These are phyloP conservation scores for Pythium brachiatum DNA, from an alignment of 352 stramenopile genomes.

Conservation along the genomic window DNA sequence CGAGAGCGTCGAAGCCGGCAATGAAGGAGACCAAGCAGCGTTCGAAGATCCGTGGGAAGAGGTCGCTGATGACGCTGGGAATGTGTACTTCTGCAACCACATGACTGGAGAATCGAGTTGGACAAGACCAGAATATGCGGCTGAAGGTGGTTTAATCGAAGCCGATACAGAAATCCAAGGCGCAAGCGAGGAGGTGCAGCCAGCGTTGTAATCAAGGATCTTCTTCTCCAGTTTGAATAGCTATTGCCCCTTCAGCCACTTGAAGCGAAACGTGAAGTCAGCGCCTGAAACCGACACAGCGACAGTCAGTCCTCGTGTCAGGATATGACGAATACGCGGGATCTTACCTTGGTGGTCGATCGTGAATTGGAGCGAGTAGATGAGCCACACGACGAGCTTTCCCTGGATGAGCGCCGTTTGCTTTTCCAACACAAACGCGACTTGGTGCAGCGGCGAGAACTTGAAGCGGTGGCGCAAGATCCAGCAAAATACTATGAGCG, in stretches of 20 bases:
- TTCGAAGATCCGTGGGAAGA: conserved; percentile 57
- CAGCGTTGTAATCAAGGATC: background rate
- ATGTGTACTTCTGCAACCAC: conserved; percentile 75
- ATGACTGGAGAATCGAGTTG: conserved; percentile 60
- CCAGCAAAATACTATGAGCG: background rate
- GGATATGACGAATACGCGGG: background rate
- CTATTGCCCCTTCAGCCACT: background rate
- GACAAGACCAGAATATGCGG: conserved; percentile 25
- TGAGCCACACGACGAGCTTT: conserved; percentile 13
- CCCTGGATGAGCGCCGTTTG: conserved; percentile 1
- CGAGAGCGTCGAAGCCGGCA: background rate
- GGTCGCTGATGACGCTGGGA: conserved; percentile 59
- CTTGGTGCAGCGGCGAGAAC: conserved; percentile 8
- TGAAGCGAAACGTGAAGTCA: background rate
- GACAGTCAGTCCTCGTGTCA: background rate
- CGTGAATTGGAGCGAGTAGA: conserved; percentile 7
- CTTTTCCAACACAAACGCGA: conserved; percentile 15
- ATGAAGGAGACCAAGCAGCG: background rate
- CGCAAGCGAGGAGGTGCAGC: background rate
- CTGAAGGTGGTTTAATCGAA: background rate
- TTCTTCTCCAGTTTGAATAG: background rate
- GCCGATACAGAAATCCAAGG: background rate
- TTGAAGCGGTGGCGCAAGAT: background rate
- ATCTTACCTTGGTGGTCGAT: background rate
- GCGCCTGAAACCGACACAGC: background rate